Evolutionary conservation across 2,329 filamentous ascomycete species (phyloP).

Genomic region (Aspergillus cejpii): DNA sequence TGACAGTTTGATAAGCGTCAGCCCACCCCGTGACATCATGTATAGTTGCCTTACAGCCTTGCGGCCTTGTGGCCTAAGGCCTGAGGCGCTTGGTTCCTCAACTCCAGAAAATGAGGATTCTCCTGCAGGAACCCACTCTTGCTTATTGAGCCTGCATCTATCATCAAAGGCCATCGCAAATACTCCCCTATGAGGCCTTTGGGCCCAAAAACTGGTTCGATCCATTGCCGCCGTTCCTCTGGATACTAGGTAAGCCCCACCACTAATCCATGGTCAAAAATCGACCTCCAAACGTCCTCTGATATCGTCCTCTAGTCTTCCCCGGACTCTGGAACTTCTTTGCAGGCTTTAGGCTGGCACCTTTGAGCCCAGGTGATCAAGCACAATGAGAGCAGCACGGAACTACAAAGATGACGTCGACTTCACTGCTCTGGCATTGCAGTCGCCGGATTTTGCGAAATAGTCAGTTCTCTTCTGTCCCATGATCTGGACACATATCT

Average conservation of each 20-base stretch:
- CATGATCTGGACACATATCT: slow-evolving; percentile 3
- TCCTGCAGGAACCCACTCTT: neutral
- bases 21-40: neutral
- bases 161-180: neutral
- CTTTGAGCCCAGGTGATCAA: neutral
- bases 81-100: too few relatives aligned
- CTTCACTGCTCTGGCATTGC: slow-evolving; percentile 55
- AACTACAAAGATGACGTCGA: slow-evolving; percentile 55
- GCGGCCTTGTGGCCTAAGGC: neutral
- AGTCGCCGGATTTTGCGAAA: slow-evolving; percentile 55
- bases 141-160: neutral
- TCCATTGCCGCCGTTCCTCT: neutral
- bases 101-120: too few relatives aligned
- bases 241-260: neutral
- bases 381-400: slow-evolving; percentile 35
- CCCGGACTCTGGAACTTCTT: neutral
- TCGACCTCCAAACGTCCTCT: neutral
- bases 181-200: neutral
- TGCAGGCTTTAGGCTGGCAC: slow-evolving; percentile 1
- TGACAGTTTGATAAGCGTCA: neutral
- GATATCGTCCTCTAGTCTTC: slow-evolving; percentile 1
- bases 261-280: neutral
- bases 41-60: neutral
- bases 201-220: too few relatives aligned
- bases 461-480: slow-evolving; percentile 40